Percentiles rank a stretch among this genome's conserved stretches.
These are phyloP conservation scores for Lumnitzera littorea DNA, from an alignment of 345 rosid species.

Conservation along the genomic window DNA sequence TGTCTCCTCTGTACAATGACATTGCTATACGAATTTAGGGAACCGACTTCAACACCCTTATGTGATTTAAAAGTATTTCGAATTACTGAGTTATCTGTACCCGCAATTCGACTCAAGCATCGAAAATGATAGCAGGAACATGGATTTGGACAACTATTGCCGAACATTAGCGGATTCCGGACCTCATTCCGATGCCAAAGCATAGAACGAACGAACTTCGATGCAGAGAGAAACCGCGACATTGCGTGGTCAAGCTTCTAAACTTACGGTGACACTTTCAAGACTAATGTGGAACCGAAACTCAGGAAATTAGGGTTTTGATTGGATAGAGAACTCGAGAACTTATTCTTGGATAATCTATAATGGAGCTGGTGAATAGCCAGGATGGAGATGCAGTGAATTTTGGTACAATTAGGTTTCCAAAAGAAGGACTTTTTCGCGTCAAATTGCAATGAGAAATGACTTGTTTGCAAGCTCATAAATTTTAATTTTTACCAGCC, in stretches of 20 bases:
- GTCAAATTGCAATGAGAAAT: no score
- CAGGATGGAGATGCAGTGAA: no score
- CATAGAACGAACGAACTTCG: slow-evolving; percentile 36
- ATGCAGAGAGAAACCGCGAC: slow-evolving; percentile 50
- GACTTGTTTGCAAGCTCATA: no score
- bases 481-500: no score
- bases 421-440: no score
- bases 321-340: no score
- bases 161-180: slow-evolving; percentile 18
- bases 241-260: slow-evolving; percentile 20
- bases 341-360: no score
- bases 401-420: no score
- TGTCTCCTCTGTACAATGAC: slow-evolving; percentile 42
- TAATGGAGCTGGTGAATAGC: no score
- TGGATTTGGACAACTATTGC: slow-evolving; percentile 12
- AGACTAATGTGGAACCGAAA: no score
- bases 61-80: slow-evolving; percentile 11
- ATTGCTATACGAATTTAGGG: slow-evolving; percentile 10
- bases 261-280: not conserved
- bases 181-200: slow-evolving; percentile 28
- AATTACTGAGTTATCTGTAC: slow-evolving; percentile 20
- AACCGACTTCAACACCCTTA: slow-evolving; percentile 13
- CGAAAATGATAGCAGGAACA: slow-evolving; percentile 28
- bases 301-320: no score
- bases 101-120: slow-evolving; percentile 29